Conservation (phyloP, 306 rosid genomes). For the Trifolium pratense region DNA sequence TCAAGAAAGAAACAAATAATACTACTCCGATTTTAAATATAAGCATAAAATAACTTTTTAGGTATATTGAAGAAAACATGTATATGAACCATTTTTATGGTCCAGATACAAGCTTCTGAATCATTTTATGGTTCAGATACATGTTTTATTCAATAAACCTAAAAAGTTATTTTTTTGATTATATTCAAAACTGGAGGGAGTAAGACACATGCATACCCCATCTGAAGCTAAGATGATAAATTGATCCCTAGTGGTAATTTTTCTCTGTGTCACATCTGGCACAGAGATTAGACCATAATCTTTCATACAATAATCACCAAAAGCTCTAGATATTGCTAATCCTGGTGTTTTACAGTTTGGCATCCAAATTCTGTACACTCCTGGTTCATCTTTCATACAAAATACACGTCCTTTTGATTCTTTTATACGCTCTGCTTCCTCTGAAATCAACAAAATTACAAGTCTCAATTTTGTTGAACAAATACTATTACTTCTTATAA, state of each 20-base stretch:
- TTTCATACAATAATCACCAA: constrained; percentile 74
- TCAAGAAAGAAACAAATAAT: no score
- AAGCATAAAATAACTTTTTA: no score
- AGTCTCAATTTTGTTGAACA: not conserved
- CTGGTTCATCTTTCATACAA: constrained; percentile 73
- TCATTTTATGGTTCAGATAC: no score
- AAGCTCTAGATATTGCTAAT: constrained; percentile 74
- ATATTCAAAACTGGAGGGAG: no score
- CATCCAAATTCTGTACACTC: constrained; percentile 75
- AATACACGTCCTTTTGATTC: constrained; percentile 61
- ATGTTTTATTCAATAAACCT: no score
- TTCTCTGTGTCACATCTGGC: constrained; percentile 66
- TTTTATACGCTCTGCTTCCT: constrained; percentile 73
- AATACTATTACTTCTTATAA: not conserved
- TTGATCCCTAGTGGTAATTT: constrained; percentile 56
- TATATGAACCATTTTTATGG: no score
- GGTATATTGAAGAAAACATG: no score
- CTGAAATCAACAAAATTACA: constrained; percentile 41
- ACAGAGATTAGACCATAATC: constrained; percentile 72
- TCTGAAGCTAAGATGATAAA: constrained; percentile 80
- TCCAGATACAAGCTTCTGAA: no score
- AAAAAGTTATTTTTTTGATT: no score
- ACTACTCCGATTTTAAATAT: no score
- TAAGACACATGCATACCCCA: constrained; percentile 56
- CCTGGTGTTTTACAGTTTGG: constrained; percentile 68